Evolutionary conservation across 139 green algal species (phyloP).

Genomic region (Spirogloea muscicola): DNA sequence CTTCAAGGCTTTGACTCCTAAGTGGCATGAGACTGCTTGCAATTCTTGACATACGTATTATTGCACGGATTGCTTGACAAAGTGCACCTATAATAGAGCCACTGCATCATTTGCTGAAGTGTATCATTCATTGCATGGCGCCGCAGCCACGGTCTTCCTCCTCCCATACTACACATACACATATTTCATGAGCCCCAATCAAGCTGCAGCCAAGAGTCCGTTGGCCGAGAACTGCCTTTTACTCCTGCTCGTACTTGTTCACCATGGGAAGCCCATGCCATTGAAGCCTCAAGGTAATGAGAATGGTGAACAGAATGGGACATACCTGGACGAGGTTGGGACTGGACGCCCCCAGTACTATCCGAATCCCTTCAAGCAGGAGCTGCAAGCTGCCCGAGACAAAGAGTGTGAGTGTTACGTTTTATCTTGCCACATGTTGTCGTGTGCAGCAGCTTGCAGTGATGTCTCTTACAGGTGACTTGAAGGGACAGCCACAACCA

Average conservation of each 20-base stretch:
- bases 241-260: slow-evolving; percentile 62
- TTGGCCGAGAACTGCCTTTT: slow-evolving; percentile 54
- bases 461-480: neutral
- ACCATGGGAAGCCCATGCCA: slow-evolving; percentile 49
- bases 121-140: neutral
- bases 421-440: slow-evolving; percentile 4
- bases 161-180: slow-evolving; percentile 62
- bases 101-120: neutral
- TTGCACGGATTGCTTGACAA: neutral
- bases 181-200: slow-evolving; percentile 48
- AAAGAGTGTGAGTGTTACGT: slow-evolving; percentile 21
- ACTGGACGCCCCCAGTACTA: neutral
- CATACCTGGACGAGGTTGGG: neutral
- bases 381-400: slow-evolving; percentile 43
- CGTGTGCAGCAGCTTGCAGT: neutral
- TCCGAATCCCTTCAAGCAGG: slow-evolving; percentile 58
- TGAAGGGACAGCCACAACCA: neutral
- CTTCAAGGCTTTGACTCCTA: too few species aligned
- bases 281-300: neutral
- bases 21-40: too few species aligned
- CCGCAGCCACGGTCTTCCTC: slow-evolving; percentile 58
- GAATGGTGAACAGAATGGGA: neutral
- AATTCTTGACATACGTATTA: neutral
- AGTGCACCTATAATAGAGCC: neutral
- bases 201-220: slow-evolving; percentile 42